Evolutionary conservation across 1,284 basidiomycete genomes (phyloP), one percentile per base, ranked within the genome.

Genomic region (Ustilago nuda): DNA sequence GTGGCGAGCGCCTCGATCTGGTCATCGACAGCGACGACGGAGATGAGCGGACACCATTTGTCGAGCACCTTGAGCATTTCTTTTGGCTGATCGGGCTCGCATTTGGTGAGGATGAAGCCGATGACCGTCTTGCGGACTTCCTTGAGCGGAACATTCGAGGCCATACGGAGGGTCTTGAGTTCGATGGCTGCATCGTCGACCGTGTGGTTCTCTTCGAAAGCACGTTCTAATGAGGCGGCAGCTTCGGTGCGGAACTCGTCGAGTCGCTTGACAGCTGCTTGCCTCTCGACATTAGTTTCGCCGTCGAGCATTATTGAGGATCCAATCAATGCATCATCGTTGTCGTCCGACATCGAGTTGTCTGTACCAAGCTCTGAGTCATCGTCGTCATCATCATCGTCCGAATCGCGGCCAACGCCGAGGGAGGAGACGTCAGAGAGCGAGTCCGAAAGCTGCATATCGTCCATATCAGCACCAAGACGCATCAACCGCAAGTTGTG

Each of bases 131-230:
- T 91, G 59, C 92, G 89, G 53, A 96, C 94, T 70, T 90, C 89
- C 19, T 88, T 88, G 32, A 94, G 89, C 4, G 92, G 89, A 52
- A 95, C 94, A 83, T 96, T 96, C 77, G 91, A 92, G 48, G 94
- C 93, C 94, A 96, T 96, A 53, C 94, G 91, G 60, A 96, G 89
- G 57, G 94, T 96, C 88, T 95, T 96, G 78, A 96, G 89, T 84
- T 96, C 94, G 78, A 96, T 93, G 0, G 93, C 89, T 0, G 94
- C 94, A 86, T 96, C 94, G 81, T 95, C 94, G 58, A 95, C 90
- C 5, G 92, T 92, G 87, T 96, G 94, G 1, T 90, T 91, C 86
- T 96, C 94, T n/a, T 91, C 89, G 85, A 95, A 95, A 27, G 94
- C 94, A 65, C 94, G 92, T 66, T 93, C 92, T 56, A 96, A 89